These are phyloP conservation scores for Cerioporus squamosus DNA, from an alignment of 1,284 basidiomycete species.

Conservation along the genomic window DNA sequence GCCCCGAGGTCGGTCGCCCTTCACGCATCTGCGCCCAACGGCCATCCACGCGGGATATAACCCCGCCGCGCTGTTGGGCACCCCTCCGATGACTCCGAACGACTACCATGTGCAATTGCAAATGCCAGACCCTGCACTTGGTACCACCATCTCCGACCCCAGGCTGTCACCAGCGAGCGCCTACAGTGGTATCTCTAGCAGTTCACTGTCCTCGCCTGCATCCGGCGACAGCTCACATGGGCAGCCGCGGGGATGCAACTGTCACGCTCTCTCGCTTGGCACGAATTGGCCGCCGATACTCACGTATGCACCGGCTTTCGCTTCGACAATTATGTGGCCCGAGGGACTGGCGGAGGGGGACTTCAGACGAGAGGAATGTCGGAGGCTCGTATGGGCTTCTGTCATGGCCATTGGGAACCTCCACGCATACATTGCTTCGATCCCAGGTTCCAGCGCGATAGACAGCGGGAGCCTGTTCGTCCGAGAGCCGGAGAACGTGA, in stretches of 20 bases:
- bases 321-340: slow-evolving; percentile 65
- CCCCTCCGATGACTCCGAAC: no score
- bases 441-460: slow-evolving; percentile 39
- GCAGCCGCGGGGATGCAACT: slow-evolving; percentile 49
- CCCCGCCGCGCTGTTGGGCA: background rate
- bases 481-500: slow-evolving; percentile 67
- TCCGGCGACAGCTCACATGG: no score
- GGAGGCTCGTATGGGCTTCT: slow-evolving; percentile 71
- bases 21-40: background rate
- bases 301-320: slow-evolving; percentile 65
- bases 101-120: no score
- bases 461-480: slow-evolving; percentile 55
- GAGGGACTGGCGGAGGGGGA: slow-evolving; percentile 61
- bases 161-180: no score
- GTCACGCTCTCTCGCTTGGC: slow-evolving; percentile 53
- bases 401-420: slow-evolving; percentile 64
- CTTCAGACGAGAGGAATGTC: slow-evolving; percentile 67
- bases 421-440: slow-evolving; percentile 57
- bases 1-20: slow-evolving; percentile 22
- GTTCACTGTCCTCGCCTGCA: no score
- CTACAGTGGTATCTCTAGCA: no score
- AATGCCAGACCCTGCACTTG: no score
- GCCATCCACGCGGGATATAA: background rate
- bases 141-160: no score
- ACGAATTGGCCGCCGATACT: slow-evolving; percentile 49